Percentiles rank a stretch among this genome's conserved stretches.
Evolutionary conservation across 2,329 filamentous ascomycete genomes (phyloP).

Genomic region (Biscogniauxia marginata): DNA sequence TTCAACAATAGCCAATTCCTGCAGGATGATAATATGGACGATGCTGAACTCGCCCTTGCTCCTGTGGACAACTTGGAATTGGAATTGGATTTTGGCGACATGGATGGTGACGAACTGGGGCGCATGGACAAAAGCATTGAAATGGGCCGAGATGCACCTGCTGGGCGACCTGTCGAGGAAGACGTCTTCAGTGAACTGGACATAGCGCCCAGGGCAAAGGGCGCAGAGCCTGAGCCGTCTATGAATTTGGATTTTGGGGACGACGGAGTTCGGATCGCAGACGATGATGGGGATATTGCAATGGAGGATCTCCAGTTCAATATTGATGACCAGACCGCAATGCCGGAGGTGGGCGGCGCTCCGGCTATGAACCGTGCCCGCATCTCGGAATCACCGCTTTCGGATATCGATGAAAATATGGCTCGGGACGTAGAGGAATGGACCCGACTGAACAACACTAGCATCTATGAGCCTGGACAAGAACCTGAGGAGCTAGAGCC

Average conservation of each 20-base stretch:
- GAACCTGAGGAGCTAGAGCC: conserved; percentile 60
- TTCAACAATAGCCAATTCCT: conserved; percentile 78
- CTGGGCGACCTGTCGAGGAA: conserved; percentile 64
- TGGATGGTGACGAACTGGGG: conserved; percentile 68
- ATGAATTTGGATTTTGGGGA: conserved; percentile 54
- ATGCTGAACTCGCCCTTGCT: conserved; percentile 55
- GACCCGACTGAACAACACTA: conserved; percentile 51
- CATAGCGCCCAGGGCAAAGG: conserved; percentile 55
- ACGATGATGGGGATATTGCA: conserved; percentile 62
- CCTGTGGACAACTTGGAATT: conserved; percentile 67
- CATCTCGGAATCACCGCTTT: conserved; percentile 69
- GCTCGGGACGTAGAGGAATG: conserved; percentile 61
- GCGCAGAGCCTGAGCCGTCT: conserved; percentile 54
- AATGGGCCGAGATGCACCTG: conserved; percentile 82
- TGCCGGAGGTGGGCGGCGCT: conserved; percentile 48
- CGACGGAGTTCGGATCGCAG: conserved; percentile 57
- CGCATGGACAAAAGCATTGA: conserved; percentile 68
- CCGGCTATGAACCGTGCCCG: conserved; percentile 53
- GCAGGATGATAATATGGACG: conserved; percentile 60
- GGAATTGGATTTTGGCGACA: conserved; percentile 67
- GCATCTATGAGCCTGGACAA: conserved; percentile 61
- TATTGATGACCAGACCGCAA: conserved; percentile 57
- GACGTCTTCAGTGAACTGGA: conserved; percentile 68
- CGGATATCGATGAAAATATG: conserved; percentile 65
- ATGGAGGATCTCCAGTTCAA: conserved; percentile 68